Percentiles rank a stretch among this genome's conserved stretches.
phyloP scores from a whole-genome alignment of 2,329 filamentous ascomycete genomes.

The Microcyclosporella mali region DNA sequence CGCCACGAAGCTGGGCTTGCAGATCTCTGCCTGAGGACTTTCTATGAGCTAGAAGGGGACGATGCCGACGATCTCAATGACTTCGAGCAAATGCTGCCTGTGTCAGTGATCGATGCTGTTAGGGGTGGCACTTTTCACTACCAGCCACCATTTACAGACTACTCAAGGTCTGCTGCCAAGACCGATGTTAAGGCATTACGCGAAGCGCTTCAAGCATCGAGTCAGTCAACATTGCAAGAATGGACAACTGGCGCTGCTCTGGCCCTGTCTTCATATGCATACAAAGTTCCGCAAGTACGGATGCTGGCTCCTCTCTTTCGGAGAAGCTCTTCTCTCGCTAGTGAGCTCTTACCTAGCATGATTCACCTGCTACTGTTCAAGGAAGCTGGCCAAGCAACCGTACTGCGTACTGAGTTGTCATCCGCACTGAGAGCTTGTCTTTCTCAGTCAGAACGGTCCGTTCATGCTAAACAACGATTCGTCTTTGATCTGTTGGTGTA shows the following conservation, averaged over 20 bases:
- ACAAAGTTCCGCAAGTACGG: conserved; percentile 61
- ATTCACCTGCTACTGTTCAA: conserved; percentile 72
- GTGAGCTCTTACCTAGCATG: conserved; percentile 65
- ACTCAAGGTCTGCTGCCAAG: neutral
- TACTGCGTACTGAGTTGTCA: conserved; percentile 59
- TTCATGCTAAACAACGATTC: conserved; percentile 62
- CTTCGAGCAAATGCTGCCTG: conserved; percentile 28
- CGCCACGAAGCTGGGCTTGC: conserved; percentile 40
- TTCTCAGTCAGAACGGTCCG: conserved; percentile 35
- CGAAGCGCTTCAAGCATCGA: conserved; percentile 13
- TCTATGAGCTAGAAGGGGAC: conserved; percentile 13
- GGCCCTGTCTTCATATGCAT: conserved; percentile 46
- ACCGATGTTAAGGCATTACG: conserved; percentile 10
- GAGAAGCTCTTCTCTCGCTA: conserved; percentile 62
- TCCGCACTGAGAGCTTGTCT: conserved; percentile 61
- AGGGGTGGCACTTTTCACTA: conserved; percentile 23
- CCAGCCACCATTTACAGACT: conserved; percentile 14
- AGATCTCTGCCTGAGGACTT: conserved; percentile 33
- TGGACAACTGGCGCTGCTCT: conserved; percentile 26
- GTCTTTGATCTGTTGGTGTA: conserved; percentile 78
- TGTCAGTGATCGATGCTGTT: conserved; percentile 20
- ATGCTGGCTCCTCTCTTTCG: conserved; percentile 61
- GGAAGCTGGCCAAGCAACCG: conserved; percentile 57
- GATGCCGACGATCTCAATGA: conserved; percentile 19
- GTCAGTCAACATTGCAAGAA: conserved; percentile 9